phyloP scores from a whole-genome alignment of 371 early-diverging fungal genomes.

The Mycotypha africana region DNA sequence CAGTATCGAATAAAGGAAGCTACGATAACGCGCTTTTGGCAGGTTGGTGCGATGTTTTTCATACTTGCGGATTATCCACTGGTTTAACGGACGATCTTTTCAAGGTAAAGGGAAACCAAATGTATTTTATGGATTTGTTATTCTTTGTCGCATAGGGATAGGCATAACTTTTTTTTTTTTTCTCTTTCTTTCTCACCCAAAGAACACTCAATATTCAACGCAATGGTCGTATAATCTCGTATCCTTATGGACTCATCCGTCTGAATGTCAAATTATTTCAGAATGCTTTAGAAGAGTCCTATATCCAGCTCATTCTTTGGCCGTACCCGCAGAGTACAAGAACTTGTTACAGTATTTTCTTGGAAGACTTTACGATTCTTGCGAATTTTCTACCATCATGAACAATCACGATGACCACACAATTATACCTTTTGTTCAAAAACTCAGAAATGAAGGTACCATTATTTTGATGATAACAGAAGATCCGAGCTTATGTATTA shows the following conservation, averaged over 20 bases:
- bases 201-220: too few species aligned
- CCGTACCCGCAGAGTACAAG: conserved; percentile 13
- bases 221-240: conserved; percentile 18
- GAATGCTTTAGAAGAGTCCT: conserved; percentile 11
- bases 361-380: conserved; percentile 9
- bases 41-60: conserved; percentile 17
- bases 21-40: neutral
- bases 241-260: conserved; percentile 21
- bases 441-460: too few species aligned
- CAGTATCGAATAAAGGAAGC: neutral
- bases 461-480: too few species aligned
- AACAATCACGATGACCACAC: too few species aligned
- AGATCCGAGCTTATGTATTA: too few species aligned
- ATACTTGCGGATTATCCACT: conserved; percentile 18
- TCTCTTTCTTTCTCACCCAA: too few species aligned
- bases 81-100: conserved; percentile 12
- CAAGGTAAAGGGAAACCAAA: conserved; percentile 5
- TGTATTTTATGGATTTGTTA: too few species aligned
- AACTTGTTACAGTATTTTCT: conserved; percentile 18
- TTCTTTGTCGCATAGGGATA: too few species aligned
- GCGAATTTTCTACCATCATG: too few species aligned
- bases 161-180: too few species aligned
- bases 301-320: conserved; percentile 11
- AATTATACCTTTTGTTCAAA: too few species aligned
- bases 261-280: conserved; percentile 7